These are phyloP conservation scores for Hortiboletus flavorubellus DNA, from an alignment of 768 basidiomycete species.

Conservation along the genomic window DNA sequence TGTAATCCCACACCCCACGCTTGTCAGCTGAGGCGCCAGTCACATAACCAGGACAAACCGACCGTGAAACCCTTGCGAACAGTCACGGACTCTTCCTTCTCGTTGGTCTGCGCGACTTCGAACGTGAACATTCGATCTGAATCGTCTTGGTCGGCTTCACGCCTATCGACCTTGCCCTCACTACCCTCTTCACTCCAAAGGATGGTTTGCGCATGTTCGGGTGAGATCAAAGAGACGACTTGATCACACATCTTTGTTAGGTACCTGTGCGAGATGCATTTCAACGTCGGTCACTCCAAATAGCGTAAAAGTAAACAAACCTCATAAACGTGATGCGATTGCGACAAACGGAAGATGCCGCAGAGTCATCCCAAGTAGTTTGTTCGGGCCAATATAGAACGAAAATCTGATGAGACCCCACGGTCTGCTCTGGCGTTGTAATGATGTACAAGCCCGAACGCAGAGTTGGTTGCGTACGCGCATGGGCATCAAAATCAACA, in stretches of 20 bases:
- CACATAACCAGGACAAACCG: neutral
- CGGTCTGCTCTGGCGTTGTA: neutral
- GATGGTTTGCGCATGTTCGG: slow-evolving; percentile 41
- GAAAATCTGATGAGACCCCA: slow-evolving; percentile 31
- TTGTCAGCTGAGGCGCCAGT: neutral
- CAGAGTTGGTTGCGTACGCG: slow-evolving; percentile 4
- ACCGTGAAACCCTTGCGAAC: slow-evolving; percentile 46
- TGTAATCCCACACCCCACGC: neutral
- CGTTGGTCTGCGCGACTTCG: slow-evolving; percentile 49
- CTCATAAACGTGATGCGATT: slow-evolving; percentile 59
- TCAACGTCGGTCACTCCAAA: neutral
- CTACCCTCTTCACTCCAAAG: slow-evolving; percentile 36
- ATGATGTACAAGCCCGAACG: slow-evolving; percentile 17
- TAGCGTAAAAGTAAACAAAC: slow-evolving; percentile 25
- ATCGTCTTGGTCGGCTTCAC: slow-evolving; percentile 37
- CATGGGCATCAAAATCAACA: slow-evolving; percentile 4
- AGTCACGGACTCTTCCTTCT: slow-evolving; percentile 50
- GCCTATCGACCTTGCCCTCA: slow-evolving; percentile 23
- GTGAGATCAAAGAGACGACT: slow-evolving; percentile 46
- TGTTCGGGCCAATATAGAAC: slow-evolving; percentile 61
- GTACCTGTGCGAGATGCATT: slow-evolving; percentile 37
- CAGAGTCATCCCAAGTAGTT: slow-evolving; percentile 52
- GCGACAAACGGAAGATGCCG: slow-evolving; percentile 39
- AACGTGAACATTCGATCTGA: slow-evolving; percentile 49
- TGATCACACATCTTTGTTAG: slow-evolving; percentile 60